phyloP scores from a whole-genome alignment of 805 yeast genomes.

The Lachancea lanzarotensis region DNA sequence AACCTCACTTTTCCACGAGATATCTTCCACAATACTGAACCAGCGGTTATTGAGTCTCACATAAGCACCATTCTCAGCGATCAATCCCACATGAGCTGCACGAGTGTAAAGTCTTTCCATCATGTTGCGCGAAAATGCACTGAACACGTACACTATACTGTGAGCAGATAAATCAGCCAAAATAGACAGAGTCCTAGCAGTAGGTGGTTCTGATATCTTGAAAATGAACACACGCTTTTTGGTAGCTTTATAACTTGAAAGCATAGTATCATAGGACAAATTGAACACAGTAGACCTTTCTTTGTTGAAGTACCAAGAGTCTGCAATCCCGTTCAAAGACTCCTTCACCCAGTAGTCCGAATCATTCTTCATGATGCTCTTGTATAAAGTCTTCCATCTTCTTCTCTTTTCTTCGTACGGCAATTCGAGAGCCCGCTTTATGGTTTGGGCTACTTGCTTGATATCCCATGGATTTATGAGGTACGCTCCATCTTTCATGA shows the following conservation, averaged over 20 bases:
- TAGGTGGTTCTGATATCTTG: conserved; percentile 48
- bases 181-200: conserved; percentile 50
- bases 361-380: conserved; percentile 59
- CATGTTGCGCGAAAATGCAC: conserved; percentile 56
- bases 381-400: conserved; percentile 57
- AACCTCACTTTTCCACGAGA: conserved; percentile 35
- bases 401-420: conserved; percentile 45
- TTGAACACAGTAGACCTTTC: conserved; percentile 34
- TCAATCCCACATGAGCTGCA: conserved; percentile 64
- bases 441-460: conserved; percentile 55
- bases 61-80: conserved; percentile 88
- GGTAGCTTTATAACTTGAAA: conserved; percentile 26
- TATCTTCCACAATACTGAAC: conserved; percentile 56
- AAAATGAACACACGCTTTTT: conserved; percentile 42
- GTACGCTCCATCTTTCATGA: conserved; percentile 63
- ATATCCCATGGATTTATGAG: conserved; percentile 90
- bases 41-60: conserved; percentile 53
- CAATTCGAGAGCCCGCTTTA: conserved; percentile 63
- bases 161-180: conserved; percentile 55
- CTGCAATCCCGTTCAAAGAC: conserved; percentile 48
- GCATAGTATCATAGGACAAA: conserved; percentile 27
- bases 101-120: conserved; percentile 64
- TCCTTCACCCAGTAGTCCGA: conserved; percentile 66
- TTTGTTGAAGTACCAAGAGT: conserved; percentile 45
- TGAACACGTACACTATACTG: conserved; percentile 66